Conservation (phyloP, 176 grass and related monocot genomes). For the Rhynchospora pubera region DNA sequence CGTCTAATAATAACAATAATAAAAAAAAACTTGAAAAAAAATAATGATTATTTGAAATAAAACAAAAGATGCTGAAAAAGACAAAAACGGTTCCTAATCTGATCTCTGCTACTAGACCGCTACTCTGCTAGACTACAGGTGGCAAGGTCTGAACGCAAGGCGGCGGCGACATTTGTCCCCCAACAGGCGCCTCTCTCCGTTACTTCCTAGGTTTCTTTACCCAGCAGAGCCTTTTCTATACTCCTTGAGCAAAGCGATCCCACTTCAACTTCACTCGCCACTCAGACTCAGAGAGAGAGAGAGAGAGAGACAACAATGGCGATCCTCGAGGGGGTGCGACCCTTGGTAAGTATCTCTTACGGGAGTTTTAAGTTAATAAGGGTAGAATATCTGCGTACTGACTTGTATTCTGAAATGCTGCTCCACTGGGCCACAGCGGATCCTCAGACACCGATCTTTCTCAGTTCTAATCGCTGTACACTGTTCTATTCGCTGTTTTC, state of each 20-base stretch:
- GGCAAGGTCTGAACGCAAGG: too few relatives aligned
- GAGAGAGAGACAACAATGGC: neutral
- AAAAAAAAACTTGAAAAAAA: too few relatives aligned
- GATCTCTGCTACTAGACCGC: too few relatives aligned
- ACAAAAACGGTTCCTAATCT: too few relatives aligned
- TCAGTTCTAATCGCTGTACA: too few relatives aligned
- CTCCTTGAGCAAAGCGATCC: neutral
- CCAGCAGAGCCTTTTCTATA: too few relatives aligned
- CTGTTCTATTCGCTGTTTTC: neutral
- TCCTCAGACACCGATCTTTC: too few relatives aligned
- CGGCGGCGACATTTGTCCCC: neutral
- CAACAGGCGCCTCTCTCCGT: neutral
- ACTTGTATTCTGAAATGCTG: neutral
- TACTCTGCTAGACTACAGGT: too few relatives aligned
- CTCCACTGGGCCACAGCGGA: neutral
- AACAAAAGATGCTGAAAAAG: too few relatives aligned
- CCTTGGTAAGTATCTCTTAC: neutral
- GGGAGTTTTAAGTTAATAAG: neutral
- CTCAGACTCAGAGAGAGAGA: neutral
- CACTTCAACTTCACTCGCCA: neutral
- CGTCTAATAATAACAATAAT: too few relatives aligned
- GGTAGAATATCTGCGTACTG: neutral
- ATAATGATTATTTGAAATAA: too few relatives aligned
- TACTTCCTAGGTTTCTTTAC: neutral
- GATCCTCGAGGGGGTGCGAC: neutral